phyloP scores from a whole-genome alignment of 768 basidiomycete species.

The Megacollybia marginata region DNA sequence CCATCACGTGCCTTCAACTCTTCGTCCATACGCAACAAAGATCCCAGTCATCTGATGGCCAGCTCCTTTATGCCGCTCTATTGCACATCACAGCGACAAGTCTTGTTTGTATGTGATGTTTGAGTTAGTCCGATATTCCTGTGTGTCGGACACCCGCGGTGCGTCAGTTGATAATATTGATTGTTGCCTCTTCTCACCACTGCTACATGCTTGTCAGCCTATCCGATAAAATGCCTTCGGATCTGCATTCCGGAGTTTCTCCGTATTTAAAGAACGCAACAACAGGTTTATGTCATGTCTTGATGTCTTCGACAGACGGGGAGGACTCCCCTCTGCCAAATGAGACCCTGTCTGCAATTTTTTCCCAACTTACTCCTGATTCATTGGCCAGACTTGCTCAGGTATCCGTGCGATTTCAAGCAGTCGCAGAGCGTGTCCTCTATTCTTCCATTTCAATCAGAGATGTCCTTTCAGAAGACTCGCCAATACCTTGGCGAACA shows the following conservation, averaged over 20 bases:
- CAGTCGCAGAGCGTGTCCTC: conserved; percentile 51
- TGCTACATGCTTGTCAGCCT: background rate
- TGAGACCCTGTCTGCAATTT: conserved; percentile 47
- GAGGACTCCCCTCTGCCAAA: conserved; percentile 34
- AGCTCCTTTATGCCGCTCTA: background rate
- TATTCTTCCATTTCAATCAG: conserved; percentile 44
- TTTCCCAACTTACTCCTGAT: conserved; percentile 28
- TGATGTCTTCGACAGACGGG: background rate
- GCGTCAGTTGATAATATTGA: background rate
- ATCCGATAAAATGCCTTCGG: background rate
- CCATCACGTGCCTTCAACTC: no score
- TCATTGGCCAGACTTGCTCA: conserved; percentile 33
- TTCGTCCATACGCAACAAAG: no score
- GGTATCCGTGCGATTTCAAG: conserved; percentile 40
- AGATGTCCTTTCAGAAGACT: conserved; percentile 36
- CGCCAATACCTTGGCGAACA: conserved; percentile 34
- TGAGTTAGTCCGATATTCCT: background rate
- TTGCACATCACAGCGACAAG: background rate
- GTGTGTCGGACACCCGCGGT: background rate
- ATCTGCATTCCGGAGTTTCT: background rate
- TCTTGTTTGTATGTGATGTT: background rate
- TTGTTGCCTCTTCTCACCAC: background rate
- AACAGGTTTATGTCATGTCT: background rate
- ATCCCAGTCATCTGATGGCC: no score
- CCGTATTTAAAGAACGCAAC: background rate